phyloP scores from a whole-genome alignment of 73 alveolate genomes.

The Paramecium tetraurelia region DNA sequence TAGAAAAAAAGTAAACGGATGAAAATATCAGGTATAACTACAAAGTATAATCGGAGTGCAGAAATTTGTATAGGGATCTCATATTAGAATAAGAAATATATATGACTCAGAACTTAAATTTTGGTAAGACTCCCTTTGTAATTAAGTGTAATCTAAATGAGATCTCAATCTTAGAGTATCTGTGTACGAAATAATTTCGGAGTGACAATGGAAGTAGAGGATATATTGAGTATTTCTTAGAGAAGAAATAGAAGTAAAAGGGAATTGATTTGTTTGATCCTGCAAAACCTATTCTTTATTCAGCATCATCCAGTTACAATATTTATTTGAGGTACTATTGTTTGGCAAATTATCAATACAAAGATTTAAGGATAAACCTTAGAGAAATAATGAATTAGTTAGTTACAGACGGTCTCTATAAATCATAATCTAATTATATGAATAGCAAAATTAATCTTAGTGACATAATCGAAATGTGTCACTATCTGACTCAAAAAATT shows the following conservation, averaged over 20 bases:
- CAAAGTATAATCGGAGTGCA: neutral
- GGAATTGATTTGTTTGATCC: neutral
- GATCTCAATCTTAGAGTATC: neutral
- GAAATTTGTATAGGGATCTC: neutral
- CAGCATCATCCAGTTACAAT: constrained; percentile 39
- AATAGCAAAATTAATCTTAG: constrained; percentile 6
- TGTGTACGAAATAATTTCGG: neutral
- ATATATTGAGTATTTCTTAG: neutral
- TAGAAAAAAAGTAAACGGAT: neutral
- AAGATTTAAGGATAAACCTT: constrained; percentile 25
- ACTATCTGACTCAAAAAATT: constrained; percentile 4
- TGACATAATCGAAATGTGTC: constrained; percentile 42
- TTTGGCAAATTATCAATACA: neutral
- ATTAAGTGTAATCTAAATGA: neutral
- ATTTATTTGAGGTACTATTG: constrained; percentile 40
- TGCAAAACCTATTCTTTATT: neutral
- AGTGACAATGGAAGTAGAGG: neutral
- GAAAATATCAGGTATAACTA: neutral
- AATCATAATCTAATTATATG: constrained; percentile 40
- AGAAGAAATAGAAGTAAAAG: neutral
- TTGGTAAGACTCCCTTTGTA: neutral
- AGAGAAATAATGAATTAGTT: constrained; percentile 45
- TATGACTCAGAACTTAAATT: neutral
- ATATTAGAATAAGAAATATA: neutral
- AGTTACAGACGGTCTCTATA: constrained; percentile 47